Conservation (phyloP, 2,329 filamentous ascomycete genomes). For the Dactylellina drechsleri region DNA sequence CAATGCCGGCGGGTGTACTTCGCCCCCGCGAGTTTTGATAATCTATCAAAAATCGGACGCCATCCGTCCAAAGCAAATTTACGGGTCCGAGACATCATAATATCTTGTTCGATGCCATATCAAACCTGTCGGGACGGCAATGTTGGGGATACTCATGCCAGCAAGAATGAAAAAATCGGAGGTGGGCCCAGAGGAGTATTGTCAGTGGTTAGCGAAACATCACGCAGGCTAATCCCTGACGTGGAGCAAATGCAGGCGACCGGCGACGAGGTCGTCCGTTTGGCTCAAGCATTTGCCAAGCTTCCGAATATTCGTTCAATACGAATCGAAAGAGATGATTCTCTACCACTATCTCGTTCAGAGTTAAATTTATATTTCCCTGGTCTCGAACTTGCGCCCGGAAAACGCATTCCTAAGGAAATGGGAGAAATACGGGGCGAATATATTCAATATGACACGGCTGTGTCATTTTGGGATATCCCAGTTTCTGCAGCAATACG, state of each 20-base stretch:
- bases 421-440: background rate
- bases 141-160: background rate
- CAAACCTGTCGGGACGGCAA: background rate
- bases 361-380: slow-evolving; percentile 20
- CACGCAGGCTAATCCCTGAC: background rate
- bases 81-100: background rate
- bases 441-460: background rate
- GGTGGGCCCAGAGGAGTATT: background rate
- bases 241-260: background rate
- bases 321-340: background rate
- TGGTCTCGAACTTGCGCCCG: background rate
- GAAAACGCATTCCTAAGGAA: background rate
- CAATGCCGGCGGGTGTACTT: slow-evolving; percentile 10
- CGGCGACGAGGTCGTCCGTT: background rate
- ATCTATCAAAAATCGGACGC: slow-evolving; percentile 16
- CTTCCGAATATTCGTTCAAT: slow-evolving; percentile 16
- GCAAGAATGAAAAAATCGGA: background rate
- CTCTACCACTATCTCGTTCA: background rate
- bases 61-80: slow-evolving; percentile 11
- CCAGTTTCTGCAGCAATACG: background rate
- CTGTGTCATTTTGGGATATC: background rate
- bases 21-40: slow-evolving; percentile 2
- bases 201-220: background rate
- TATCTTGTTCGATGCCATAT: slow-evolving; percentile 1
- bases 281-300: background rate